Evolutionary conservation across 805 yeast genomes (phyloP), one percentile per base, ranked within the genome.

Genomic region (Sugiyamaella lignohabitans): DNA sequence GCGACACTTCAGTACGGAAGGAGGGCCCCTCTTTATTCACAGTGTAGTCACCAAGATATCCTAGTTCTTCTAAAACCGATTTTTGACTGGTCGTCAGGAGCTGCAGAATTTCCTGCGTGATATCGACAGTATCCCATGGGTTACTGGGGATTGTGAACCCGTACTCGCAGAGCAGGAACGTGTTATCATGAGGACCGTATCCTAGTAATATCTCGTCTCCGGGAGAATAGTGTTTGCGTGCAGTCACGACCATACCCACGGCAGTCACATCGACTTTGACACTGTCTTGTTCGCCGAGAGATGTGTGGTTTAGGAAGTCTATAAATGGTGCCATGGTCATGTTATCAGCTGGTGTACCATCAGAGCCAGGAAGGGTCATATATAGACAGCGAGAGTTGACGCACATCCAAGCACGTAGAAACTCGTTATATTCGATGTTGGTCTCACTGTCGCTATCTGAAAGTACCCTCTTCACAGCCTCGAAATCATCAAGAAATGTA

Each of bases 361-460:
- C 72, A 30, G 74, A 72, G 40, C 74, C 71, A 1, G 84, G 18
- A 1, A 86, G 64, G 2, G 75, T 73, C 81, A 82, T 80, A 61
- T 87, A 89, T 4, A 91, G 69, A 62, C 98, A 91, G 66, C 98
- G 80, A 1, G 97, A 83, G 61, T 93, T 91, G 47, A 89, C 85
- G 57, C 91, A 81, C 57, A 85, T 72, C 95, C 96, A 91, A 0
- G 84, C 78, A 77, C 87, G 79, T 8, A 81, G 57, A 54, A 74
- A 82, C 2, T 14, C 18, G 20, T 36, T 35, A 17, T 37, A 21
- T 27, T 43, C 47, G 32, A 38, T 21, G 17, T 16, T 42, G 5
- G 19, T 29, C 14, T 23, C 29, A 21, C 14, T 10, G 10, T 8
- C 38, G n/a, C 27, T 21, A 36, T 39, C 23, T 4, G 22, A 5